These are phyloP conservation scores for Friedmanniomyces simplex DNA, from an alignment of 495 filamentous ascomycete genomes.

Conservation along the genomic window DNA sequence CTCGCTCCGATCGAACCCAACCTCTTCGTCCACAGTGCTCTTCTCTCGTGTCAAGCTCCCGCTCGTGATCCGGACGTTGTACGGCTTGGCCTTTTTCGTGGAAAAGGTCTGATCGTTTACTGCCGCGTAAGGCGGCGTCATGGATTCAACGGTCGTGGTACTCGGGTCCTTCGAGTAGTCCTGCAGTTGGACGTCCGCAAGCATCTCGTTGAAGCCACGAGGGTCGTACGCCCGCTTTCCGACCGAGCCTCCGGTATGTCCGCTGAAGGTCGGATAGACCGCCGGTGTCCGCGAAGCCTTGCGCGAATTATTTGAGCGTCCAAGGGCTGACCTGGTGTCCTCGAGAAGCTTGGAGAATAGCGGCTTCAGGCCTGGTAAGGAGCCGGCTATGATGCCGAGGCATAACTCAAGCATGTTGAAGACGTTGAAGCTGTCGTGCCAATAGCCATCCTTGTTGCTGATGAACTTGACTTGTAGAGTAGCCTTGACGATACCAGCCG, in stretches of 20 bases:
- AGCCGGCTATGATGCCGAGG: constrained; percentile 24
- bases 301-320: background rate
- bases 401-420: constrained; percentile 28
- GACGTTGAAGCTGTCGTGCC: constrained; percentile 25
- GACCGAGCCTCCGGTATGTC: background rate
- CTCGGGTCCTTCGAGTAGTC: background rate
- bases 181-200: background rate
- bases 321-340: background rate
- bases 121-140: background rate
- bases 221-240: background rate
- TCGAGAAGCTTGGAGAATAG: constrained; percentile 19
- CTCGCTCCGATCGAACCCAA: background rate
- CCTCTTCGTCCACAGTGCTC: background rate
- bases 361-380: constrained; percentile 26
- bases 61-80: constrained; percentile 6
- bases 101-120: background rate
- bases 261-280: background rate
- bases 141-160: background rate
- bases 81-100: background rate
- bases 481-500: constrained; percentile 28
- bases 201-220: constrained; percentile 2
- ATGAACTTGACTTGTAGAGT: constrained; percentile 23
- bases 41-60: background rate
- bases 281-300: background rate
- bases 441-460: constrained; percentile 18